phyloP scores from a whole-genome alignment of 495 filamentous ascomycete genomes.

The Penicillium diatomitis region DNA sequence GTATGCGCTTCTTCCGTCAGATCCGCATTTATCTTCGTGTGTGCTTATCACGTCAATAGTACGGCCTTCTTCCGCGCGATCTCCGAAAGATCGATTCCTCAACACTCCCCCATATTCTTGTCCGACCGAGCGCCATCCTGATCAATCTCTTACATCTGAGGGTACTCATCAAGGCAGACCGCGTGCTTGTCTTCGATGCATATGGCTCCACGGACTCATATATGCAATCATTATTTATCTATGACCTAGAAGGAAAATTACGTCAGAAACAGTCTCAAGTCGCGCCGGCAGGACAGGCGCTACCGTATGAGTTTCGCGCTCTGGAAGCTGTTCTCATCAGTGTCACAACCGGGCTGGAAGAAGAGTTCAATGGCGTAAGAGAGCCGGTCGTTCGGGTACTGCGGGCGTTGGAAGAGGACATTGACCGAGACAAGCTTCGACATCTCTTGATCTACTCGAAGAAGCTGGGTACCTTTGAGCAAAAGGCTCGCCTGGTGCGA shows the following conservation, averaged over 20 bases:
- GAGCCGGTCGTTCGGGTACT: conserved; percentile 86
- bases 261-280: conserved; percentile 43
- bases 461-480: conserved; percentile 91
- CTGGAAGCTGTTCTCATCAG: conserved; percentile 48
- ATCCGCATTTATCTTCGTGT: background rate
- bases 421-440: conserved; percentile 87
- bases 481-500: conserved; percentile 87
- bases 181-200: conserved; percentile 89
- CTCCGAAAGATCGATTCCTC: conserved; percentile 97
- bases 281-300: conserved; percentile 36
- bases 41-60: conserved; percentile 40
- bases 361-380: conserved; percentile 84
- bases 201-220: conserved; percentile 94
- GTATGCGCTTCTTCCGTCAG: conserved; percentile 38
- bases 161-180: conserved; percentile 87
- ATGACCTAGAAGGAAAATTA: conserved; percentile 66
- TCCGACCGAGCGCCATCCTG: conserved; percentile 87
- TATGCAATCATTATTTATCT: conserved; percentile 93
- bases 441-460: conserved; percentile 89
- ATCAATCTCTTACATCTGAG: conserved; percentile 91
- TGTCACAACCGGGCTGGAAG: conserved; percentile 77
- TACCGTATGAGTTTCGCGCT: conserved; percentile 58
- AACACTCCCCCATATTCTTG: conserved; percentile 90
- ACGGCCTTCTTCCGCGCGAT: conserved; percentile 90
- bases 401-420: conserved; percentile 88